Evolutionary conservation across 768 basidiomycete genomes (phyloP).

Genomic region (Russula griseocarnosa): DNA sequence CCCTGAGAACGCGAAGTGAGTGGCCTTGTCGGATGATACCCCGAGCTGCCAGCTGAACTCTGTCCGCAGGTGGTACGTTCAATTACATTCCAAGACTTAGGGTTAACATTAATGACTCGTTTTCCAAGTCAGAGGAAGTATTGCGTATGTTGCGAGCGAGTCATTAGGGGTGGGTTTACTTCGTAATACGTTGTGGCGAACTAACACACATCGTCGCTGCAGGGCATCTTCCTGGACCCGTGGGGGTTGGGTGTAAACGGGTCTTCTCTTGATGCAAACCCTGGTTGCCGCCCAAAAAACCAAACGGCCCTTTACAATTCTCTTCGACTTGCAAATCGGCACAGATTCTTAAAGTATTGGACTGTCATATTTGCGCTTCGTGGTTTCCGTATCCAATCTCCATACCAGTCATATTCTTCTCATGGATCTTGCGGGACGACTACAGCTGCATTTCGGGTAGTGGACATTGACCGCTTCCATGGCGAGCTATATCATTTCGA

Average conservation of each 20-base stretch:
- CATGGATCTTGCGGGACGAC: not conserved
- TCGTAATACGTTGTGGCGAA: not conserved
- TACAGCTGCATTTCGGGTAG: not conserved
- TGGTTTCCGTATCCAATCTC: not conserved
- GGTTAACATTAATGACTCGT: not conserved
- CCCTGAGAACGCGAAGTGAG: slow-evolving; percentile 17
- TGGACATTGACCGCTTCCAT: not conserved
- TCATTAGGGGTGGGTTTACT: slow-evolving; percentile 13
- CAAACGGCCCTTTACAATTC: not conserved
- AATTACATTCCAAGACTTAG: not conserved
- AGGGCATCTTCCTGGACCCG: slow-evolving; percentile 23
- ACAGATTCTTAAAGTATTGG: not conserved
- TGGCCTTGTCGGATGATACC: not conserved
- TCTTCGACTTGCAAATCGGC: not conserved
- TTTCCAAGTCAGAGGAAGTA: slow-evolving; percentile 18
- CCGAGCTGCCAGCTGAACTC: not conserved
- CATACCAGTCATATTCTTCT: too few relatives aligned
- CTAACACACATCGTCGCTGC: not conserved
- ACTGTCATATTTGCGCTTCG: not conserved
- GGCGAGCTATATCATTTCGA: not conserved
- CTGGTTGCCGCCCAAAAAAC: not conserved
- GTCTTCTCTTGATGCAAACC: slow-evolving; percentile 10
- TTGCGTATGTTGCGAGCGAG: slow-evolving; percentile 24
- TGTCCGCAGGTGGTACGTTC: slow-evolving; percentile 19
- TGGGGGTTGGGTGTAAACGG: slow-evolving; percentile 22